Base-by-base conservation (phyloP, 306 rosid species). In the Biancaea sappan region DNA sequence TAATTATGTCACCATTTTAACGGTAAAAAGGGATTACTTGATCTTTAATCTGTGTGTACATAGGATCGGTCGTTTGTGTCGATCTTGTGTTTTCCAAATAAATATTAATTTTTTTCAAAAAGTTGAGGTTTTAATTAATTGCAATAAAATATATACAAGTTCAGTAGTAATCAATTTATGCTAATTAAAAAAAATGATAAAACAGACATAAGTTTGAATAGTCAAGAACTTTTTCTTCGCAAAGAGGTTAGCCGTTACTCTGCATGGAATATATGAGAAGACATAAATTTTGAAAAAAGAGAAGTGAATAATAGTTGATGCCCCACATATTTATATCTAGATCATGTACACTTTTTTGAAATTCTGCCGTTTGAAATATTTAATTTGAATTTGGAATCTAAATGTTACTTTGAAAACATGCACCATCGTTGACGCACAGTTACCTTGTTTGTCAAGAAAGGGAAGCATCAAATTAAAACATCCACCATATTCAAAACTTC, bases 381-480 rank as follows among this genome's bases (percentile, higher is more conserved):
- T 77, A 8, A 56, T 56, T 26, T 56, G 65, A 32, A 34, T 44
- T 4, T 77, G 63, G 15, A 18, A 0, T 13, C 18, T 4, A 69
- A 47, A 69, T n/a, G n/a, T n/a, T n/a, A n/a, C n/a, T n/a, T n/a
- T n/a, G n/a, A n/a, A n/a, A n/a, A n/a, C n/a, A n/a, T n/a, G 19
- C 28, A 51, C 31, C 21, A 32, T 51, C 32, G 74, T 69, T 58
- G 57, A 19, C 47, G 38, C 21, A 43, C 71, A 25, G 18, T 15
- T 61, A 28, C n/a, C 74, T 38, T 52, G 37, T 21, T n/a, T 38
- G 43, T 57, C 53, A 66, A 77, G 66, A 72, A 65, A 81, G 46
- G 60, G 71, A 78, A 44, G 79, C 54, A 11, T 10, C 53, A 80
- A 63, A 12, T 5, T 35, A 78, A 61, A 74, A 29, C 21, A 60